A percentile compares a stretch with the other conserved stretches of the same genome.
Conservation (phyloP, 805 yeast species). For the Myxozyma neotropica region DNA sequence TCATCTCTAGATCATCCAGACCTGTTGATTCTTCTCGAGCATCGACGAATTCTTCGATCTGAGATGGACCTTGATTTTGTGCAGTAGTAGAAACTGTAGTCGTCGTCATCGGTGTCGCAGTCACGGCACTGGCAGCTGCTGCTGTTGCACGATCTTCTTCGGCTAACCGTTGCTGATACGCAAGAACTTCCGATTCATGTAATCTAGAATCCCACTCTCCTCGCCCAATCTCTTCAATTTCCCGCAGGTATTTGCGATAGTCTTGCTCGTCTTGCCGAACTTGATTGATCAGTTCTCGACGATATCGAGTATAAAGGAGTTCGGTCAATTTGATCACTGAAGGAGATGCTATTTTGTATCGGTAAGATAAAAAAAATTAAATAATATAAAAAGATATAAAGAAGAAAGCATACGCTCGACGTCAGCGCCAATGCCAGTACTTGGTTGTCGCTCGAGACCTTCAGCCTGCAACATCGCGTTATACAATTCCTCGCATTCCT, state of each 20-base stretch:
- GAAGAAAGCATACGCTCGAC: constrained; percentile 22
- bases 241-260: constrained; percentile 44
- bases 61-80: constrained; percentile 9
- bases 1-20: constrained; percentile 28
- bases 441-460: constrained; percentile 28
- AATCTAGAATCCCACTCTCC: constrained; percentile 48
- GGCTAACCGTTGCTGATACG: not conserved
- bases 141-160: not conserved
- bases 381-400: not conserved
- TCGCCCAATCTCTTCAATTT: constrained; percentile 48
- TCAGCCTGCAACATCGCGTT: constrained; percentile 21
- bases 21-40: constrained; percentile 12
- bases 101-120: not conserved
- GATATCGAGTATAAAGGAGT: constrained; percentile 26
- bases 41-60: constrained; percentile 13
- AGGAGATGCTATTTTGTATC: constrained; percentile 29
- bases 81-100: not conserved
- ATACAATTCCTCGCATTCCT: constrained; percentile 34
- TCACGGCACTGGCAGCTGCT: not conserved
- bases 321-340: constrained; percentile 34
- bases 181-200: constrained; percentile 32
- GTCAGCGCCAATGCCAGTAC: constrained; percentile 25
- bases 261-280: constrained; percentile 43
- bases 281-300: constrained; percentile 30
- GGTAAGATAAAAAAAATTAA: not conserved